Evolutionary conservation across 1,284 basidiomycete species (phyloP).

Genomic region (Bjerkandera adusta): DNA sequence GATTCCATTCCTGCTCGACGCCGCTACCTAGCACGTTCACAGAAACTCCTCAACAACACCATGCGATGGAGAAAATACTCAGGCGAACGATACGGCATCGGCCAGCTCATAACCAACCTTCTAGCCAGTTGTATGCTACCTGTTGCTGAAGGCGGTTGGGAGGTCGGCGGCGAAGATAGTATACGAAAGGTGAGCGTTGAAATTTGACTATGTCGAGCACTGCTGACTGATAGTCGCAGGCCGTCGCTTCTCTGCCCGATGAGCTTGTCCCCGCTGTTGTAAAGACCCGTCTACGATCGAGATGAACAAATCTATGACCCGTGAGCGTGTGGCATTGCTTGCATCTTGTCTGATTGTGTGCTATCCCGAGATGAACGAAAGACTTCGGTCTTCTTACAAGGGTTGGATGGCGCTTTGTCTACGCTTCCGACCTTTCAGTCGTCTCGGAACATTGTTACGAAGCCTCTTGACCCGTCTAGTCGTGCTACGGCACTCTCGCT

Average conservation of each 20-base stretch:
- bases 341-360: slow-evolving; percentile 1
- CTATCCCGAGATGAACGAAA: not conserved
- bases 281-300: not conserved
- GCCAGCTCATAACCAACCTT: slow-evolving; percentile 54
- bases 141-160: slow-evolving; percentile 80
- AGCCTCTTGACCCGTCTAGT: slow-evolving; percentile 24
- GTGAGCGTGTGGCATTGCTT: no score
- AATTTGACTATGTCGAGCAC: not conserved
- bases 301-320: no score
- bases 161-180: slow-evolving; percentile 79
- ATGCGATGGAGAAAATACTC: slow-evolving; percentile 75
- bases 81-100: slow-evolving; percentile 59
- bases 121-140: slow-evolving; percentile 64
- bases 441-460: slow-evolving; percentile 19
- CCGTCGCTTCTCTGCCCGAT: slow-evolving; percentile 1
- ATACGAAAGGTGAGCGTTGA: slow-evolving; percentile 55
- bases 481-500: slow-evolving; percentile 1
- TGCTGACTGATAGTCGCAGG: not conserved
- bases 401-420: slow-evolving; percentile 17
- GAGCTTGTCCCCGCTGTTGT: slow-evolving; percentile 10
- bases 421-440: slow-evolving; percentile 16
- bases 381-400: slow-evolving; percentile 5
- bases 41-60: slow-evolving; percentile 76
- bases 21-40: slow-evolving; percentile 64
- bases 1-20: slow-evolving; percentile 70